Evolutionary conservation across 2,329 filamentous ascomycete genomes (phyloP), one percentile per base, ranked within the genome.

Genomic region (Colletotrichum gloeosporioides): DNA sequence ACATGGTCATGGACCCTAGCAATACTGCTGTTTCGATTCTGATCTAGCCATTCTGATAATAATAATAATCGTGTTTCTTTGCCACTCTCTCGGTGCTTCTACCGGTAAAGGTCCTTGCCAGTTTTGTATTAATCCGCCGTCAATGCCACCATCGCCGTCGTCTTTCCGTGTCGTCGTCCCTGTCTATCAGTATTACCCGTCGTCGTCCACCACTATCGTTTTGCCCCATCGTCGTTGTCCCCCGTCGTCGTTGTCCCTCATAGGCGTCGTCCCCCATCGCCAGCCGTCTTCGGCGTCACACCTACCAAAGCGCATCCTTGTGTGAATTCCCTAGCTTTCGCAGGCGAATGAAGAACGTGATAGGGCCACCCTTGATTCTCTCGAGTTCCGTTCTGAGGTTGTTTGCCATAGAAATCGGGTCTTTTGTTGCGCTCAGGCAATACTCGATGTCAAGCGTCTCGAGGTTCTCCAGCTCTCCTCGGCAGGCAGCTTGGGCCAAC

Each of bases 1-100:
- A 86, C 77, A 83, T 82, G 80, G 85, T 86, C 27, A 77, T 86
- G 79, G 84, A 86, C 72, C 84, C 85, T 15, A 78, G 77, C 10
- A 79, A 81, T 62, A 86, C 83, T 57, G 84, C 85, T 1, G 84
- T 86, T 12, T 85, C 83, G 1, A 84, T 85, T 69, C 49, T 71
- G 27, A 66, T 71, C 49, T 71, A 71, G 44, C 12, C n/a, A 36
- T 6, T 22, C n/a, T 63, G 4, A 3, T 59, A 22, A 16, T 25
- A 36, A 27, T 34, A 16, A 59, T 16, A 27, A 9, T 59, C 25
- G 16, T 10, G 13, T 8, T 59, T 59, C 22, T 18, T 59, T 31
- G 44, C 1, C 25, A 31, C 2, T 63, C n/a, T 34, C n/a, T 22
- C 1, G 29, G 27, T 31, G 57, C 57, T 25, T 3, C 49, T 57